A percentile compares a stretch with the other conserved stretches of the same genome.
phyloP scores from a whole-genome alignment of 768 basidiomycete species.

The Amylocystis lapponica region DNA sequence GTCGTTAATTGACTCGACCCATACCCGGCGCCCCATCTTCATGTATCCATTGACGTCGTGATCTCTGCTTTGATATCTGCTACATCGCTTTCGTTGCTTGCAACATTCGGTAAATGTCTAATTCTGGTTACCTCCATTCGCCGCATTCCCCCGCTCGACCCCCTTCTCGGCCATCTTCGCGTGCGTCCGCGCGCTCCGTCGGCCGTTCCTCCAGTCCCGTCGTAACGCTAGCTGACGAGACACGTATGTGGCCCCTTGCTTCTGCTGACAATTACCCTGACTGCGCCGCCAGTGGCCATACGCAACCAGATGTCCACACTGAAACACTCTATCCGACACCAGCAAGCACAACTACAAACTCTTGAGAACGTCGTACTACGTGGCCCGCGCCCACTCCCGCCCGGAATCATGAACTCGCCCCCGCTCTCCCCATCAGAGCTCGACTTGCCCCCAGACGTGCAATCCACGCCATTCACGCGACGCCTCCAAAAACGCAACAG shows the following conservation, averaged over 20 bases:
- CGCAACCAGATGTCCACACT: conserved; percentile 77
- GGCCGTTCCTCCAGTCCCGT: conserved; percentile 50
- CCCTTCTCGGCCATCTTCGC: conserved; percentile 43
- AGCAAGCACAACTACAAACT: conserved; percentile 70
- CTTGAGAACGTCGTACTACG: conserved; percentile 66
- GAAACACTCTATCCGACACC: conserved; percentile 78
- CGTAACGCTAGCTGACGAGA: conserved; percentile 48
- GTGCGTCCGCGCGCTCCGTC: conserved; percentile 38
- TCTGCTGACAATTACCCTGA: not conserved
- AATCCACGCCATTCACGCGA: conserved; percentile 22
- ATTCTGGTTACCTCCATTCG: conserved; percentile 19
- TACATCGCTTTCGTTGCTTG: too few species aligned
- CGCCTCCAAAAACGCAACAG: conserved; percentile 61
- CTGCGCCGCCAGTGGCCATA: conserved; percentile 48
- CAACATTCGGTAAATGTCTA: conserved; percentile 1
- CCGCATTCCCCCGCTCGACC: conserved; percentile 31
- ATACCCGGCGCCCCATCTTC: too few species aligned
- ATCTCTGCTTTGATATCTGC: too few species aligned
- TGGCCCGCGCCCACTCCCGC: conserved; percentile 55
- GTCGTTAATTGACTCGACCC: too few species aligned
- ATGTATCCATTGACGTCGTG: too few species aligned
- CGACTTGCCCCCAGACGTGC: conserved; percentile 8
- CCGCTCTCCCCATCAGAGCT: conserved; percentile 32
- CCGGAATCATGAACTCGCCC: conserved; percentile 33
- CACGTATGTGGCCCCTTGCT: conserved; percentile 43